A percentile compares a stretch with the other conserved stretches of the same genome.
Evolutionary conservation across 208 protist genomes (phyloP).

Genomic region (Phytomonas francai): DNA sequence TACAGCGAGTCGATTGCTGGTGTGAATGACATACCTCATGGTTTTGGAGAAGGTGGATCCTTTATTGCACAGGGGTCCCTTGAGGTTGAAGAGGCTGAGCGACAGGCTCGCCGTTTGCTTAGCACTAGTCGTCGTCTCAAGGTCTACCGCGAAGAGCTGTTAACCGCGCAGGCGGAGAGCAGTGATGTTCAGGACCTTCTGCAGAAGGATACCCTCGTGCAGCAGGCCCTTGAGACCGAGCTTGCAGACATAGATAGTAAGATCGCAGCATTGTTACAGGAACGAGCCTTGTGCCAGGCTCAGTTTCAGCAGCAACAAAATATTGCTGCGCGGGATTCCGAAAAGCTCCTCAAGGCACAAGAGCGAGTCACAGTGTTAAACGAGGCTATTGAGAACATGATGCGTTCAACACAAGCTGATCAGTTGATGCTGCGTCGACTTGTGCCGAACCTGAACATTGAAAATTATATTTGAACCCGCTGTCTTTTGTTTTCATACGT

Average conservation of each 20-base stretch:
- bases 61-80: not conserved
- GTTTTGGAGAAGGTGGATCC: not conserved
- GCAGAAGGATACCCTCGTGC: conserved; percentile 36
- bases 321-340: conserved; percentile 16
- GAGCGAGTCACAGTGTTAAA: conserved; percentile 48
- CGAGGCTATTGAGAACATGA: conserved; percentile 57
- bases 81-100: conserved; percentile 46
- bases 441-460: conserved; percentile 67
- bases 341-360: conserved; percentile 51
- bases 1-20: not conserved
- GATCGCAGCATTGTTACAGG: conserved; percentile 46
- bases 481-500: not conserved
- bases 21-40: not conserved
- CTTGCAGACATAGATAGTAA: conserved; percentile 47
- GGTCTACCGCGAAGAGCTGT: conserved; percentile 76
- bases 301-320: conserved; percentile 47
- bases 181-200: conserved; percentile 40
- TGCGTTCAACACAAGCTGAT: conserved; percentile 36
- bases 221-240: conserved; percentile 36
- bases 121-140: conserved; percentile 67
- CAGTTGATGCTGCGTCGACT: conserved; percentile 59
- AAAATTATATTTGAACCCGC: conserved; percentile 50
- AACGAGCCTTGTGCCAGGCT: conserved; percentile 53
- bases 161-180: conserved; percentile 57
- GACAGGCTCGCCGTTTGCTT: conserved; percentile 64